Evolutionary conservation across 257 asterid genomes (phyloP), one percentile per base, ranked within the genome.

Genomic region (Henckelia pumila): DNA sequence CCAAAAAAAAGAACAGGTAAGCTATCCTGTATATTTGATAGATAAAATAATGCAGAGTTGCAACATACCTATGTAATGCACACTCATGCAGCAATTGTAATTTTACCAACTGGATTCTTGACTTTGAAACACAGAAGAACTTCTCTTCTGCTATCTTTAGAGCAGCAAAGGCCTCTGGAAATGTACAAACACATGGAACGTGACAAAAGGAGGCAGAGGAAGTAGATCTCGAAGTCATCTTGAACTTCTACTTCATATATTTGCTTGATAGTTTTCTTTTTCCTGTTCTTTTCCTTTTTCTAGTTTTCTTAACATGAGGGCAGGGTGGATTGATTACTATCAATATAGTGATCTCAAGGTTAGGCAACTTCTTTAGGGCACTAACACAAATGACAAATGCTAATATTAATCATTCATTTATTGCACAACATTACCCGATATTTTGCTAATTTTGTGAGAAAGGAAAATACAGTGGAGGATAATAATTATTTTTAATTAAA

Each of bases 151-250:
- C 96, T 66, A 85, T 79, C 77, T 74, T 78, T 37, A 93, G 80
- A 58, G 97, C 99, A 73, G 89, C 78, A 83, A 93, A 86, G 60
- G 99, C 97, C 68, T 90, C 97, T 92, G 84, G 49, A 70, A 49
- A 74, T 10, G 67, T 44, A 32, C 70, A 71, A n/a, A 35, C 29
- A 60, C 17, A 66, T 56, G 11, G 37, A 56, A 71, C 21, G 63
- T 63, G 63, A 71, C 66, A 16, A 67, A 70, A 23, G 49, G 58
- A 59, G 52, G 0, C 13, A 56, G 57, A 24, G 66, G 24, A n/a
- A 40, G 24, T 24, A 11, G 53, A 23, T 59, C 67, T 63, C 61
- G 56, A 59, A 69, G 56, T 56, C 60, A 52, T 61, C 67, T 71
- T 10, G 61, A 68, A 71, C 47, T 58, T 10, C 62, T 22, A 25